Evolutionary conservation across 306 rosid species (phyloP), one percentile per base, ranked within the genome.

Genomic region (Dryas drummondii): DNA sequence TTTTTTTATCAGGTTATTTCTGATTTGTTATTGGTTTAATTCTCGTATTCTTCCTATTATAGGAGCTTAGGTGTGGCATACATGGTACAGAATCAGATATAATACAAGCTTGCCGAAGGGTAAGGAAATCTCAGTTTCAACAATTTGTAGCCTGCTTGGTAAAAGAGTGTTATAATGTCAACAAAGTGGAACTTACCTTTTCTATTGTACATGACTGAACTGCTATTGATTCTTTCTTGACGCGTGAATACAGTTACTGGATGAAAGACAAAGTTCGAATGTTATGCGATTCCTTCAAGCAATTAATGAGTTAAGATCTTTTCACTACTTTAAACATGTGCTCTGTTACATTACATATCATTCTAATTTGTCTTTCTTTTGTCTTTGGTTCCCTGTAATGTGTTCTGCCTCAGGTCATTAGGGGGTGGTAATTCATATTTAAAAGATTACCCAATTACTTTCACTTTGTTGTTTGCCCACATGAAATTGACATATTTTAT

Each of bases 201-300:
- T 69, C 27, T 4, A 57, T 4, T 22, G 63, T 22, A 57, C 40
- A 37, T 32, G 6, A 9, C 3, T 32, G 66, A 44, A 66, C 22
- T 32, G 22, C 54, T 27, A 12, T 64, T 48, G 26, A 49, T 68
- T 45, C 50, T 59, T 70, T 73, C 73, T 56, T 77, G 59, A 58
- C 40, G n/a, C 76, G 64, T 70, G 67, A 41, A 75, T 82, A 57
- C 90, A 92, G 96, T 88, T 92, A 68, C 83, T 90, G 79, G 97
- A 90, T 72, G 97, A 92, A 80, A 90, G 96, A 70, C 91, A 92
- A 72, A 85, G 97, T 82, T 84, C 74, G 83, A 92, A 92, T 56
- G 97, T 92, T 66, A 84, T 90, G 93, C 96, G 97, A 55, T 90
- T 88, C 81, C 91, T 92, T 81, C 91, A 85, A 81, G 96, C 96